Base-by-base conservation (phyloP, 2,329 filamentous ascomycete species). In the Diaporthe helianthi region DNA sequence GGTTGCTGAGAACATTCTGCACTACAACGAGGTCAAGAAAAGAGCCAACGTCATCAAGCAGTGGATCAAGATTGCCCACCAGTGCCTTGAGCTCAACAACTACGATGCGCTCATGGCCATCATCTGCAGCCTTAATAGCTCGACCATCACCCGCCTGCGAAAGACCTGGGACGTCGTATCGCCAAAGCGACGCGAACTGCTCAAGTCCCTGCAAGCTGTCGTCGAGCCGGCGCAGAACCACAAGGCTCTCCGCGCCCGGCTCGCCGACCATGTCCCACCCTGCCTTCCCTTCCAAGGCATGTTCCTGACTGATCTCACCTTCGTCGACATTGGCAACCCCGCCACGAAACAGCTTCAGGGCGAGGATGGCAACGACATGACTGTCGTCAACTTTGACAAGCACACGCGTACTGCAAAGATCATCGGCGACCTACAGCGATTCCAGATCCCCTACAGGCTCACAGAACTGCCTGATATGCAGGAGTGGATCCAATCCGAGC, bases 71-170 rank as follows among this genome's bases (percentile, higher is more conserved):
- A 90, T 98, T 74, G 93, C 93, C 0, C 87, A 92, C 74, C 93
- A 92, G 75, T 97, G 93, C 73, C 84, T 97, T 6, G 93, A 96
- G 76, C 86, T 98, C 31, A 92, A 96, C 82, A 99, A 99, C 81
- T 99, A 98, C 75, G 95, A 99, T 77, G 93, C 93, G 0, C 83
- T 99, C 13, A 98, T 98, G 94, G 94, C 96, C 9, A 97, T 99
- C 74, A 93, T 97, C 76, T 98, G 94, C 83, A 94, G 93, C 12
- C 82, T 99, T 60, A 97, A 97, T 80, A 94, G 92, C 69, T 97
- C 94, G 19, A 95, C 94, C 75, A 95, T 99, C 74, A 89, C 90
- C 67, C 92, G 96, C 24, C 84, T 99, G 10, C 93, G 92, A 77
- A 92, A 90, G 76, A 99, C 96, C 0, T 99, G 96, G 96, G 96